Percentiles rank a stretch among this genome's conserved stretches.
phyloP scores from a whole-genome alignment of 2,329 filamentous ascomycete species.

The Colletotrichum orchidophilum region DNA sequence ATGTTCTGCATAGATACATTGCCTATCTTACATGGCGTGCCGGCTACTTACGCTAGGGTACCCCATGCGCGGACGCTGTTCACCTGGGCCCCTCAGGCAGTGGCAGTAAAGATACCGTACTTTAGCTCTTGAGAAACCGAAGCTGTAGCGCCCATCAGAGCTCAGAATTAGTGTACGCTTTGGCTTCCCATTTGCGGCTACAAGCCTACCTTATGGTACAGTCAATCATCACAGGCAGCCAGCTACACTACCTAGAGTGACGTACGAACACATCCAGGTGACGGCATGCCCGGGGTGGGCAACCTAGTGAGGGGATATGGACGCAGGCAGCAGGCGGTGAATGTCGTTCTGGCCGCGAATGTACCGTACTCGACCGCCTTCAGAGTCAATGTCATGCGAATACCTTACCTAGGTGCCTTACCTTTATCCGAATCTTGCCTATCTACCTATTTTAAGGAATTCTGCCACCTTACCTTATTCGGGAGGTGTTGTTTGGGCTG shows the following conservation, averaged over 20 bases:
- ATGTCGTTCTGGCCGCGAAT: background rate
- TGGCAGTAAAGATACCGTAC: background rate
- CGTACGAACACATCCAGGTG: background rate
- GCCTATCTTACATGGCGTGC: too few relatives aligned
- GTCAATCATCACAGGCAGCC: too few relatives aligned
- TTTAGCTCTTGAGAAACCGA: background rate
- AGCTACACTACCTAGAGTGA: background rate
- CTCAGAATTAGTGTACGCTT: background rate
- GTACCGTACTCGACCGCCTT: background rate
- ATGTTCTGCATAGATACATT: background rate
- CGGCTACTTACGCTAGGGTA: background rate
- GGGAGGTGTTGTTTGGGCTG: too few relatives aligned
- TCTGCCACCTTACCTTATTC: too few relatives aligned
- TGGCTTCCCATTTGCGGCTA: background rate
- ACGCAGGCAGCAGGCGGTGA: constrained; percentile 13
- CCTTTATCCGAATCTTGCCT: too few relatives aligned
- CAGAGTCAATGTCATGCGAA: background rate
- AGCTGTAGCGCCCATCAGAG: background rate
- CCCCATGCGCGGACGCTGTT: background rate
- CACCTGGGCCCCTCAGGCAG: background rate
- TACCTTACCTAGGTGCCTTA: background rate
- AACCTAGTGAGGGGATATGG: background rate
- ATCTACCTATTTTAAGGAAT: too few relatives aligned
- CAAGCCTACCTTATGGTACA: background rate
- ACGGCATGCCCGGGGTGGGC: background rate